Evolutionary conservation across 345 rosid species (phyloP), one percentile per base, ranked within the genome.

Genomic region (Citrus medica): DNA sequence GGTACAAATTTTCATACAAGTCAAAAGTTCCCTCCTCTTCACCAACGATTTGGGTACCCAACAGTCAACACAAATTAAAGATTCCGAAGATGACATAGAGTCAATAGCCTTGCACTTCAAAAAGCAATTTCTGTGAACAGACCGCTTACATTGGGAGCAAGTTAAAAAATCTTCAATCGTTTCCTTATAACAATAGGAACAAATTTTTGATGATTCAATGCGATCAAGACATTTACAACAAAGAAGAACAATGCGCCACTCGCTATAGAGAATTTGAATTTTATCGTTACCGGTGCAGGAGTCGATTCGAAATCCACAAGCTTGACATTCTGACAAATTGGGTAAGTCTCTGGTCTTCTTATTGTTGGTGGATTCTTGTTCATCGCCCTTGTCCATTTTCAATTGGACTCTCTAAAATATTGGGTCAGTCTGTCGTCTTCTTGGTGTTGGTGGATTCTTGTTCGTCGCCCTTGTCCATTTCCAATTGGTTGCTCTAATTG

Each of bases 321-420:
- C 82, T 13, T 87, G 92, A 75, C 95, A 91, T 83, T 88, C 89
- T 21, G 86, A 72, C 37, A 88, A 68, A 77, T 89, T 82, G 67
- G 93, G 93, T 62, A 87, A 78, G 62, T 88, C 88, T 56, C 94
- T 82, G 35, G 91, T 89, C 77, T 74, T 88, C 75, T 79, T 90
- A 24, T 14, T 55, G 62, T 51, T 48, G 51, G 76, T 22, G 48
- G 51, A 53, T 71, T 71, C 75, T 51, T 35, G 65, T 7, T 35
- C 42, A 13, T 58, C 22, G 24, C 48, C 66, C 27, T 73, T 73
- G 48, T 35, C 35, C 76, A 73, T 73, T 33, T 13, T 46, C 56
- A 6, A n/a, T 6, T 30, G 37, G 51, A 46, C 51, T 46, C 51
- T 46, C 17, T 46, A 9, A 9, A 27, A 65, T 2, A 32, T 32